phyloP scores from a whole-genome alignment of 176 grass and related monocot genomes.

The Cymbopogon citratus region DNA sequence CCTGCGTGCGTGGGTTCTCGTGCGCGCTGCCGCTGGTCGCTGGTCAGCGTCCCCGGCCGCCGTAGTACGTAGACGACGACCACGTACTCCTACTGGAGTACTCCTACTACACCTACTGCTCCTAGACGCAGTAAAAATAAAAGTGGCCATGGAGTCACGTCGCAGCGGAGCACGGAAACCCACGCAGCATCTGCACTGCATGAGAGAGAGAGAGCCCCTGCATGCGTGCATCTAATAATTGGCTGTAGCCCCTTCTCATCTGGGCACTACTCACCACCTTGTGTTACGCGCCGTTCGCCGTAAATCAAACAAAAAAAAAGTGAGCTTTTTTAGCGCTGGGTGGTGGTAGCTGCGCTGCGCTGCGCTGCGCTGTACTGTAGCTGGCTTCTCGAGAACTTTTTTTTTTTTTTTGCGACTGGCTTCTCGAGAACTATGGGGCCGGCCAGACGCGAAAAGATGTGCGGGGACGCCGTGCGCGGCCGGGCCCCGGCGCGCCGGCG shows the following conservation, averaged over 20 bases:
- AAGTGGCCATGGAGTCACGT: conserved; percentile 1
- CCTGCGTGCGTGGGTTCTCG: no score
- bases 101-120: no score
- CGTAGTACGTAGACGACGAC: neutral
- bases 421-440: neutral
- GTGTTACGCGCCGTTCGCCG: conserved; percentile 12
- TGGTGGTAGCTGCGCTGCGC: no score
- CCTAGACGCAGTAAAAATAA: neutral
- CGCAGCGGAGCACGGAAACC: neutral
- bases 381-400: no score
- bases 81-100: neutral
- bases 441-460: neutral
- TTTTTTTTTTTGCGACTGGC: no score
- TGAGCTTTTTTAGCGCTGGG: neutral
- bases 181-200: neutral
- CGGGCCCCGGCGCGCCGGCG: neutral
- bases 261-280: conserved; percentile 28
- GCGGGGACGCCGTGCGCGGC: neutral
- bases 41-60: neutral
- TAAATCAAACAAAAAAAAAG: neutral
- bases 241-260: conserved; percentile 22
- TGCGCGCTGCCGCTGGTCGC: neutral
- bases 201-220: neutral
- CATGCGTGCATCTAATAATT: neutral
- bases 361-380: no score